Evolutionary conservation across 345 rosid genomes (phyloP), one percentile per base, ranked within the genome.

Genomic region (Gossypium stocksii): DNA sequence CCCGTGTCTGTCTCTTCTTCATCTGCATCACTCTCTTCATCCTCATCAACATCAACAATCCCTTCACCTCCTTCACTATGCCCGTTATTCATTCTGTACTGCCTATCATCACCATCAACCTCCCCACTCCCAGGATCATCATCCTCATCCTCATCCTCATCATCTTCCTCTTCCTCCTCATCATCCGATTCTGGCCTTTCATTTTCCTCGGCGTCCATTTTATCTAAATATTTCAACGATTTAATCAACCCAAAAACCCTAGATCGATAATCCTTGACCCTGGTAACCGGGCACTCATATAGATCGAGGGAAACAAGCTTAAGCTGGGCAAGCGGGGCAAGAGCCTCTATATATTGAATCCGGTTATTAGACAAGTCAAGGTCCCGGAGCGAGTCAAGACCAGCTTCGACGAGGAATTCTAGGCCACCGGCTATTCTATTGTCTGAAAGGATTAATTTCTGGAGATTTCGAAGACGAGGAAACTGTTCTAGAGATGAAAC

Each of bases 171-270:
- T 0, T 89, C 90, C 8, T 88, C 92, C 66, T 91, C 97, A 7
- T 91, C 97, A 51, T 91, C 97, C 0, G 91, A 84, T 76, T 91
- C 97, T 0, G 92, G 94, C 20, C 88, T 88, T 81, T 91, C 97
- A 53, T 89, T 91, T 85, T 79, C 92, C 74, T 91, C 94, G 0
- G 85, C 87, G 61, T 91, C 97, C 82, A 82, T 91, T 87, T 91
- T 91, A 83, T 91, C 97, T 78, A 91, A 88, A 81, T 85, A 91
- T 87, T 87, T 89, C 85, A 91, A 83, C 23, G 92, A 80, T 72
- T 79, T 88, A 68, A 91, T 85, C 86, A 91, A 73, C 48, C 83
- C 90, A 69, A 91, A 91, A 87, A 87, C 97, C 87, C 88, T 91
- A 81, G 93, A 84, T 73, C 92, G 84, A 77, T 91, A 89, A 82